Evolutionary conservation across 208 protist species (phyloP).

Genomic region (Leptomonas pyrrhocoris): DNA sequence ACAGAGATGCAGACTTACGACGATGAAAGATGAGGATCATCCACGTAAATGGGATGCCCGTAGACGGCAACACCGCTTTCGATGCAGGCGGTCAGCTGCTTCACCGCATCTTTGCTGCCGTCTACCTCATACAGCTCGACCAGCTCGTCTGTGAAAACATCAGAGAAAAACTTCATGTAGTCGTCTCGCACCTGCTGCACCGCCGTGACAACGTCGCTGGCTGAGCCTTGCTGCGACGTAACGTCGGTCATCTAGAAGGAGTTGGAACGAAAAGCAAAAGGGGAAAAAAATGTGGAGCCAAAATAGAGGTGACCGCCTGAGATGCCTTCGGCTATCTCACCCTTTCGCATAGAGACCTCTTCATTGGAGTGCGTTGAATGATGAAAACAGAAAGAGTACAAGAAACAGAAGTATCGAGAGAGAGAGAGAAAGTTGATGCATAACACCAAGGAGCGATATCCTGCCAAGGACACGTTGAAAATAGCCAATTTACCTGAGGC

Average conservation of each 20-base stretch:
- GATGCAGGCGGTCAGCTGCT: constrained; percentile 83
- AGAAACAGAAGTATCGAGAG: too few relatives aligned
- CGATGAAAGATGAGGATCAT: constrained; percentile 3
- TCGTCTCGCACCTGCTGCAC: constrained; percentile 67
- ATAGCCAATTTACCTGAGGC: too few relatives aligned
- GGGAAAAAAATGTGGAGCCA: neutral
- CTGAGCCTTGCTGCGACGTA: neutral
- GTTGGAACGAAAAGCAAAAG: neutral
- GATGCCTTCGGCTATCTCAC: neutral
- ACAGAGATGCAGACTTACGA: neutral
- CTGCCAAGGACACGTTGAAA: too few relatives aligned
- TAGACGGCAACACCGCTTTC: constrained; percentile 83
- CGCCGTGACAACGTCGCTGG: constrained; percentile 23
- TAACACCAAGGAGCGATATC: too few relatives aligned
- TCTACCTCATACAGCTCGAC: constrained; percentile 82
- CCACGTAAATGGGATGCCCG: constrained; percentile 59
- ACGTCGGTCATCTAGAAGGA: neutral
- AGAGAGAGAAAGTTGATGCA: too few relatives aligned
- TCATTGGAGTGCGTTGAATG: too few relatives aligned
- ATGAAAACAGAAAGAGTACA: too few relatives aligned
- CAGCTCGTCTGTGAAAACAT: constrained; percentile 83
- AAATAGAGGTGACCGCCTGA: neutral
- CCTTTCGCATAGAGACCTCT: too few relatives aligned
- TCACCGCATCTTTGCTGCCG: constrained; percentile 72
- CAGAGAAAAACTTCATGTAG: constrained; percentile 90